Evolutionary conservation across 2,329 filamentous ascomycete genomes (phyloP), one percentile per base, ranked within the genome.

Genomic region (Cercospora sp.): DNA sequence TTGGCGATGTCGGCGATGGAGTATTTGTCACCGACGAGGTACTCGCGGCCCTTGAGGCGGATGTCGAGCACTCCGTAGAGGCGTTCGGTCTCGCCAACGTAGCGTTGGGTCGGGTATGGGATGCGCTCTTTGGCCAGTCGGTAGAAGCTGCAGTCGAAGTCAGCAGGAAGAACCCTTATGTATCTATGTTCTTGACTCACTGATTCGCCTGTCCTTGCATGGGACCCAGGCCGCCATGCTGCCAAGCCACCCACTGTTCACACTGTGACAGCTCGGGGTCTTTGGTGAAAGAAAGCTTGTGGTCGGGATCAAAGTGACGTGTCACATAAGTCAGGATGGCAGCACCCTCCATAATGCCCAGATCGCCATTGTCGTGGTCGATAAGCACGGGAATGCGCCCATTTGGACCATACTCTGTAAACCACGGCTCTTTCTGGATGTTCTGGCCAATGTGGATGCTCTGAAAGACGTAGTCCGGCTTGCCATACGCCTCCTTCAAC

Each of bases 401-500:
- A 77, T 91, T 91, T 42, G 88, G 88, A 68, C 85, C 85, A 31
- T 88, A 75, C 42, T 85, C 85, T 0, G 84, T 87, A 80, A 86
- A 91, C 88, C 89, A 91, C 1, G 84, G 82, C 80, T 90, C 84
- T 78, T 90, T 90, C 73, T 91, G 89, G 30, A 88, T 84, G 79
- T 89, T 88, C 74, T 88, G 82, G 67, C 75, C 73, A 71, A 89
- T 90, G 78, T 89, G 83, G 77, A 91, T 83, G 65, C 75, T 73
- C 73, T 90, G 88, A 73, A 79, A 85, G 4, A 85, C 85, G 78
- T 90, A 90, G 13, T 86, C 81, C 13, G 74, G 75, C 66, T 83
- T 81, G 63, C 86, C 87, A 69, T 91, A 90, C 12, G 85, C 85
- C n/a, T 84, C 87, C 73, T 88, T 88, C 60, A 90, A 80, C 79